Evolutionary conservation across 179 eudicot species (phyloP).

Genomic region (Amaranthus tricolor): DNA sequence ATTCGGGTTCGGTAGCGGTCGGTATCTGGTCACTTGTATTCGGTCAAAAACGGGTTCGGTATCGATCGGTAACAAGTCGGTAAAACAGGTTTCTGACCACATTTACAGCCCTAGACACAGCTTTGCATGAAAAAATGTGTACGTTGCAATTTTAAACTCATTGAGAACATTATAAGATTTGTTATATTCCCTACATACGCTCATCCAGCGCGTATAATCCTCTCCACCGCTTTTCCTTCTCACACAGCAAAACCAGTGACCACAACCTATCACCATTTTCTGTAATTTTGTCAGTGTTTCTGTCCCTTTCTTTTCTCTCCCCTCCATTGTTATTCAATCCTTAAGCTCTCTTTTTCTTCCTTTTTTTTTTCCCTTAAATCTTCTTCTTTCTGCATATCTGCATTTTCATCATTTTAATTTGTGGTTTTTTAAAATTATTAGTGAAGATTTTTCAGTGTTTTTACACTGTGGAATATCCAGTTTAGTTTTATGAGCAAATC

Average conservation of each 20-base stretch:
- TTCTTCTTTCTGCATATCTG: no score
- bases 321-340: slow-evolving; percentile 21
- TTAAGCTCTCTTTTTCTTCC: slow-evolving; percentile 2
- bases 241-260: background rate
- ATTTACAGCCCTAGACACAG: no score
- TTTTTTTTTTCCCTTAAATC: background rate
- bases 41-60: no score
- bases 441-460: background rate
- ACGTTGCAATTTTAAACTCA: slow-evolving; percentile 33
- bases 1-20: no score
- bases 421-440: background rate
- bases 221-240: slow-evolving; percentile 21
- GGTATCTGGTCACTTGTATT: no score
- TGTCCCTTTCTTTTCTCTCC: slow-evolving; percentile 14
- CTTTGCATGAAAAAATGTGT: slow-evolving; percentile 25
- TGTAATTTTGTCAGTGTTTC: background rate
- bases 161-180: background rate
- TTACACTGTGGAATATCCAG: background rate
- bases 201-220: slow-evolving; percentile 22
- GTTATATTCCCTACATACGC: background rate
- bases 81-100: no score
- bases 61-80: no score
- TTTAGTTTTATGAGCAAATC: background rate
- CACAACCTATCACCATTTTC: slow-evolving; percentile 20
- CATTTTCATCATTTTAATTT: background rate